A percentile compares a stretch with the other conserved stretches of the same genome.
Evolutionary conservation across 2,329 filamentous ascomycete species (phyloP).

Genomic region (Beauveria brongniartii): DNA sequence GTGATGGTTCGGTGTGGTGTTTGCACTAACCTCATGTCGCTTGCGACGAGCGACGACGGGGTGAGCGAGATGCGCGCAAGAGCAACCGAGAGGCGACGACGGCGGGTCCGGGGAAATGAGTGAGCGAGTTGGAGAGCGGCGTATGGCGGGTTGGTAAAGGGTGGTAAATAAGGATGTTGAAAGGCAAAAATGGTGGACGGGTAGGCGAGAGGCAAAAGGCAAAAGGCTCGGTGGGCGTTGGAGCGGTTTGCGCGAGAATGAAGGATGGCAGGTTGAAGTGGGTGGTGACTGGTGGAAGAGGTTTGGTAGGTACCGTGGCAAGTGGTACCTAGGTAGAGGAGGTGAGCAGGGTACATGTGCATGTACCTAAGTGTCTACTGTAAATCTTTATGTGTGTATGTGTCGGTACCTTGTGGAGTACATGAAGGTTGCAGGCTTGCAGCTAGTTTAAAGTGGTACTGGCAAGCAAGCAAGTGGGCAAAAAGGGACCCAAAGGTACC

Average conservation of each 20-base stretch:
- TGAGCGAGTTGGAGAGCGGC: not conserved
- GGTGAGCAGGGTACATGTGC: too few species aligned
- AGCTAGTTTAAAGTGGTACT: too few species aligned
- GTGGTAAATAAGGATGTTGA: not conserved
- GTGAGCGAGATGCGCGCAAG: not conserved
- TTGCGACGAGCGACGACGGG: not conserved
- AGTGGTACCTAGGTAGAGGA: not conserved
- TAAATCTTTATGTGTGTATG: too few species aligned
- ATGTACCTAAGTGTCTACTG: too few species aligned
- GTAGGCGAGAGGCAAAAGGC: not conserved
- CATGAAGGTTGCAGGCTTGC: too few species aligned
- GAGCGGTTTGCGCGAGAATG: slow-evolving; percentile 4
- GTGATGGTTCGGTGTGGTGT: slow-evolving; percentile 24
- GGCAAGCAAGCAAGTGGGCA: too few species aligned
- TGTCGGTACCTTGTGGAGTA: too few species aligned
- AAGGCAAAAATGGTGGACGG: not conserved
- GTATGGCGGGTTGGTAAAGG: not conserved
- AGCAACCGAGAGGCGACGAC: slow-evolving; percentile 22
- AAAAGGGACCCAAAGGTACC: too few species aligned
- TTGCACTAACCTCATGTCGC: slow-evolving; percentile 13
- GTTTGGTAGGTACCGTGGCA: not conserved
- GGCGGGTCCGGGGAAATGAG: slow-evolving; percentile 23
- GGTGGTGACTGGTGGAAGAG: not conserved
- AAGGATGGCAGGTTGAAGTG: not conserved
- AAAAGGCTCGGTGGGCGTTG: not conserved